Percentiles rank a stretch among this genome's conserved stretches.
These are phyloP conservation scores for Gamarada debralockiae DNA, from an alignment of 495 filamentous ascomycete species.

Conservation along the genomic window DNA sequence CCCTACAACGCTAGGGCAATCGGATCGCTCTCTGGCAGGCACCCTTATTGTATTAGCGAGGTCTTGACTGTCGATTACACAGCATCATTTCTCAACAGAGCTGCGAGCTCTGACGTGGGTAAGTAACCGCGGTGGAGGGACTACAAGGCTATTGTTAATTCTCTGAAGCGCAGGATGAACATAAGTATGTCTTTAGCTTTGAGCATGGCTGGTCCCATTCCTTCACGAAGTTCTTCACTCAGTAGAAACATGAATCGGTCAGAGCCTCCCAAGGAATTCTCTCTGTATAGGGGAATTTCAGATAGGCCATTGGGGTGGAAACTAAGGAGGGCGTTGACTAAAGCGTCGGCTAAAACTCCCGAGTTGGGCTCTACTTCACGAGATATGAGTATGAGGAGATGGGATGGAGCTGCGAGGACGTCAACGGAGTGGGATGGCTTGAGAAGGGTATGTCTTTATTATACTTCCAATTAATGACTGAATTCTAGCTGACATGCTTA, in stretches of 20 bases:
- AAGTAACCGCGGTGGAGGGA: too few species aligned
- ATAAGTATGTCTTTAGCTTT: not conserved
- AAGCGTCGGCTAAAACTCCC: too few species aligned
- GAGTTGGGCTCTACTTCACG: constrained; percentile 13
- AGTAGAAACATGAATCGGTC: not conserved
- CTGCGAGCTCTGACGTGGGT: too few species aligned
- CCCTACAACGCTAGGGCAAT: too few species aligned
- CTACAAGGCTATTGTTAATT: too few species aligned
- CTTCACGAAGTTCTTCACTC: constrained; percentile 1
- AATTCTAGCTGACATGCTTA: not conserved
- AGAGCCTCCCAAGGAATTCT: not conserved
- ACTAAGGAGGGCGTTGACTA: too few species aligned
- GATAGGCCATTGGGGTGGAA: not conserved
- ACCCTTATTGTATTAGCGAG: too few species aligned
- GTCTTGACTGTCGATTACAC: too few species aligned
- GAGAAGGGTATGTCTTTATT: constrained; percentile 37
- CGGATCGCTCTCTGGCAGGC: too few species aligned
- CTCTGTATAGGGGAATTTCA: not conserved
- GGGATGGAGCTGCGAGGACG: constrained; percentile 50
- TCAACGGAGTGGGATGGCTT: constrained; percentile 49
- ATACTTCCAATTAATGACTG: not conserved
- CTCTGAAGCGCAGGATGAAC: not conserved
- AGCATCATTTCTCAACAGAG: too few species aligned
- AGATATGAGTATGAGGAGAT: constrained; percentile 38
- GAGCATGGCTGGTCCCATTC: not conserved